phyloP scores from a whole-genome alignment of 306 rosid species.

The Benincasa hispida region DNA sequence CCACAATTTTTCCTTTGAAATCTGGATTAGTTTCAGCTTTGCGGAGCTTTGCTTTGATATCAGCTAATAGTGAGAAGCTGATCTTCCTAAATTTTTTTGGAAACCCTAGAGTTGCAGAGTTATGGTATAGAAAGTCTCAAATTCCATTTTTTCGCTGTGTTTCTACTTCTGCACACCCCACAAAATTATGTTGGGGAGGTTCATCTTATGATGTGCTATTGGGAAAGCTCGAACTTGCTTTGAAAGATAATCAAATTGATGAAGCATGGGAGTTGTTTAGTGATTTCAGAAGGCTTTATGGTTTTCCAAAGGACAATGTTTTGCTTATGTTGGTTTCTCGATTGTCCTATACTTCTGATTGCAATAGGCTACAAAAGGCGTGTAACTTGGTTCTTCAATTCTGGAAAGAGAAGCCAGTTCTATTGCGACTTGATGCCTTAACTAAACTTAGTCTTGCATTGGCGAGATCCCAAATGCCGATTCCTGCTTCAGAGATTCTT shows the following conservation, averaged over 20 bases:
- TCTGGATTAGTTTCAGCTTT: constrained; percentile 20
- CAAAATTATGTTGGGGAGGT: constrained; percentile 63
- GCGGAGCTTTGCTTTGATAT: not conserved
- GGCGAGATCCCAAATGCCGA: constrained; percentile 56
- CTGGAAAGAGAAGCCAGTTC: constrained; percentile 29
- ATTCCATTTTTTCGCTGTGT: constrained; percentile 7
- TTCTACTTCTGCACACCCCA: constrained; percentile 20
- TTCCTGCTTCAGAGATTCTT: constrained; percentile 35
- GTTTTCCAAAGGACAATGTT: constrained; percentile 46
- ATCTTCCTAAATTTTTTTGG: not conserved
- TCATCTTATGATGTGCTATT: constrained; percentile 38
- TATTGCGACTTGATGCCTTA: constrained; percentile 42
- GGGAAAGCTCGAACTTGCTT: constrained; percentile 39
- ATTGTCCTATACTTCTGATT: constrained; percentile 42
- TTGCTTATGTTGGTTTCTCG: constrained; percentile 44
- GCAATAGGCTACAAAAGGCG: constrained; percentile 39
- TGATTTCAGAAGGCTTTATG: constrained; percentile 55
- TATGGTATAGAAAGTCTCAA: constrained; percentile 3
- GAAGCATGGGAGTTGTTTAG: constrained; percentile 64
- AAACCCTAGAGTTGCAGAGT: constrained; percentile 1
- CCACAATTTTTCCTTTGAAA: not conserved
- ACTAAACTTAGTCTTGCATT: constrained; percentile 49
- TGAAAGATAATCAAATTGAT: constrained; percentile 35
- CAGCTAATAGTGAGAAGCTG: not conserved
- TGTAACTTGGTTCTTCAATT: constrained; percentile 44